Evolutionary conservation across 73 alveolate species (phyloP).

Genomic region (Paramecium sexaurelia): DNA sequence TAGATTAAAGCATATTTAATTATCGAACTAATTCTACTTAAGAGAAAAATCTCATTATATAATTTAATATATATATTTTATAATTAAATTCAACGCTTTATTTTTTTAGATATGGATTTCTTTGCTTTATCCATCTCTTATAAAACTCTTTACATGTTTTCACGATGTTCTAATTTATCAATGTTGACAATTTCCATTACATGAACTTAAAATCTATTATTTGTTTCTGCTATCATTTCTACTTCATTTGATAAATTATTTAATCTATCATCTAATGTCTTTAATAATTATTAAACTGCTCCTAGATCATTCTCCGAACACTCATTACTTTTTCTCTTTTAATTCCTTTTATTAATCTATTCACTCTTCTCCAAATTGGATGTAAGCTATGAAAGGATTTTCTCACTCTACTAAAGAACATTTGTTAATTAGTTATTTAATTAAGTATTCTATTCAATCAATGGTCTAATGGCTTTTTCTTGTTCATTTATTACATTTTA

Average conservation of each 20-base stretch:
- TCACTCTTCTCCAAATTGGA: slow-evolving; percentile 7
- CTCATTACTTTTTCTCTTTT: not conserved
- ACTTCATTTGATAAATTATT: not conserved
- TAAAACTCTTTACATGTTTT: not conserved
- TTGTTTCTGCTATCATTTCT: not conserved
- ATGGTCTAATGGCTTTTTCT: not conserved
- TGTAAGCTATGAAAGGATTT: not conserved
- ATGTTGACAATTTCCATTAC: not conserved
- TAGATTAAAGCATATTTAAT: no score
- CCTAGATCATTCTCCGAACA: not conserved
- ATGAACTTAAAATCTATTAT: not conserved
- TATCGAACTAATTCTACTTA: not conserved
- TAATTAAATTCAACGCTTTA: not conserved
- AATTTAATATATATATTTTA: not conserved
- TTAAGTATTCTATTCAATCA: not conserved
- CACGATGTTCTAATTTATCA: slow-evolving; percentile 40
- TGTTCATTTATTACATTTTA: not conserved
- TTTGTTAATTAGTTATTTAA: not conserved
- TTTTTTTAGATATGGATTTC: not conserved
- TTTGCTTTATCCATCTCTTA: slow-evolving; percentile 23
- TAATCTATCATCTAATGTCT: slow-evolving; percentile 4
- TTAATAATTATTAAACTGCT: not conserved
- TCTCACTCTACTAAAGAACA: slow-evolving; percentile 1
- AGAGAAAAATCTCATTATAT: not conserved
- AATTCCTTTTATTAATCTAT: not conserved